Evolutionary conservation across 2,329 filamentous ascomycete species (phyloP).

Genomic region (Lecanicillium sp.): DNA sequence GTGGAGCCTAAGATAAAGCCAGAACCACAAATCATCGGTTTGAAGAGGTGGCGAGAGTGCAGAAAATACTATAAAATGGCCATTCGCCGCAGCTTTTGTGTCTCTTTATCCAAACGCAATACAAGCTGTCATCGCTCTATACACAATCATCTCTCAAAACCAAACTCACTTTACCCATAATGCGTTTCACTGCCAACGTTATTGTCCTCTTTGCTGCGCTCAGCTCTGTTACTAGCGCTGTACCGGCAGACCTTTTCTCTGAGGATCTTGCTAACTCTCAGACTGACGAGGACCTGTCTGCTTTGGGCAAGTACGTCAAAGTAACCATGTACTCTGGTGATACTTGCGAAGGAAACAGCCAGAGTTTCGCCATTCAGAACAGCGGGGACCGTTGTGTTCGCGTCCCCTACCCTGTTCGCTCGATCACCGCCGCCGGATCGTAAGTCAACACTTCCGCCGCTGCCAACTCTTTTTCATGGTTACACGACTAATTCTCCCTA

Average conservation of each 20-base stretch:
- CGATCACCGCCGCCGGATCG: neutral
- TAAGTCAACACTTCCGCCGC: neutral
- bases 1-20: too few relatives aligned
- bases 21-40: too few relatives aligned
- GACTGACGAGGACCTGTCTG: neutral
- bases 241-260: neutral
- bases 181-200: neutral
- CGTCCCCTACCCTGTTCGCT: neutral
- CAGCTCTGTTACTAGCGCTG: neutral
- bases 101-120: too few relatives aligned
- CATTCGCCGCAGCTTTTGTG: too few relatives aligned
- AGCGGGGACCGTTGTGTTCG: neutral
- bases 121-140: too few relatives aligned
- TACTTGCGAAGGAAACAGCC: neutral
- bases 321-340: neutral
- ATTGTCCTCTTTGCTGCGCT: neutral
- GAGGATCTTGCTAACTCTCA: neutral
- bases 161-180: too few relatives aligned
- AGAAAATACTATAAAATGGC: too few relatives aligned
- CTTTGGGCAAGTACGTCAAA: neutral
- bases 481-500: too few relatives aligned
- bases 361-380: neutral
- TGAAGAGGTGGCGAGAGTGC: too few relatives aligned
- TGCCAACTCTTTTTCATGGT: too few relatives aligned
- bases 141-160: too few relatives aligned